Conservation (phyloP, 331 rosid species). For the Spiraea crenata region DNA sequence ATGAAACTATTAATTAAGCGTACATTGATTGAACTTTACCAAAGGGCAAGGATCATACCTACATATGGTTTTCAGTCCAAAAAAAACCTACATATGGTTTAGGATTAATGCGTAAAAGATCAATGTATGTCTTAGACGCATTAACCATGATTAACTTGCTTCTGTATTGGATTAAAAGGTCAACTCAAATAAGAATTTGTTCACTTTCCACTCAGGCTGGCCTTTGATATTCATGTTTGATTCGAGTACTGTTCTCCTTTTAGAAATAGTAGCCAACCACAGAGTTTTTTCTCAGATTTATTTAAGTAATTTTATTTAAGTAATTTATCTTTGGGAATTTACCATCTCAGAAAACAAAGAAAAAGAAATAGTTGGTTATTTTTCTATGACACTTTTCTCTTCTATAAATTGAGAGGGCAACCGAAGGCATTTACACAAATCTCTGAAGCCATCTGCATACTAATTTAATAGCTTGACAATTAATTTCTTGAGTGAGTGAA, state of each 20-base stretch:
- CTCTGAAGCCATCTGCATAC: conserved; percentile 1
- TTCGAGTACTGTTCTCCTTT: too few species aligned
- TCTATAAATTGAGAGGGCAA: conserved; percentile 61
- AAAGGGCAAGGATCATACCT: background rate
- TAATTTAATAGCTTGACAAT: background rate
- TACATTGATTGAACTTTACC: background rate
- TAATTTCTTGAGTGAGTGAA: conserved; percentile 21
- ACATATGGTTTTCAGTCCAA: too few species aligned
- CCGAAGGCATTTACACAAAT: conserved; percentile 33
- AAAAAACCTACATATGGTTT: too few species aligned
- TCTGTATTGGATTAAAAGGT: background rate
- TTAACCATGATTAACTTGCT: background rate
- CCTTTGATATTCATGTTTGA: background rate
- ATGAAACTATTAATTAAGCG: background rate
- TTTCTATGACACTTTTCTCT: background rate
- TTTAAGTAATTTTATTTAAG: too few species aligned
- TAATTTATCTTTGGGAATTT: background rate
- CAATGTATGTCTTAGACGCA: too few species aligned
- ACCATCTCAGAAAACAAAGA: background rate
- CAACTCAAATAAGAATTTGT: background rate
- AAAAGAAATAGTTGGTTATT: background rate
- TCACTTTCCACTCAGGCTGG: background rate
- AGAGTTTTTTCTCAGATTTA: background rate
- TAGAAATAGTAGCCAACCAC: background rate
- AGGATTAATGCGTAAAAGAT: too few species aligned